Conservation (phyloP, 2,329 filamentous ascomycete genomes). For the Triangularia verruculosa region DNA sequence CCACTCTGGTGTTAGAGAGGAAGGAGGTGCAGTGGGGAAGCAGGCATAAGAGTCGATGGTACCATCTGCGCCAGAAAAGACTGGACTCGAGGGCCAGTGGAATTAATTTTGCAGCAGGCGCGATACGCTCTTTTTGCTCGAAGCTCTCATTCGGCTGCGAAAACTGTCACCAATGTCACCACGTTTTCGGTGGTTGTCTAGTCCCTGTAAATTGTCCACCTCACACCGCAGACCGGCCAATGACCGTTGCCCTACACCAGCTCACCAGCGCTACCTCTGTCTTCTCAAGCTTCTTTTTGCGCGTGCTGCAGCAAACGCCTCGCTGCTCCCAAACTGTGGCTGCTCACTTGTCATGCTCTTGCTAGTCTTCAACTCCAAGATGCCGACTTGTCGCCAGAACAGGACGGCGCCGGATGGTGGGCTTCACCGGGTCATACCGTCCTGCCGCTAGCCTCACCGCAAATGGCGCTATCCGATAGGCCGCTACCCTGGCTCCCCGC, state of each 20-base stretch:
- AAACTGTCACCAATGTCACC: slow-evolving; percentile 9
- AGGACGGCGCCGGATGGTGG: slow-evolving; percentile 18
- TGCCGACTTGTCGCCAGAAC: slow-evolving; percentile 3
- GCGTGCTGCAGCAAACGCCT: not conserved
- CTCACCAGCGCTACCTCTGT: not conserved
- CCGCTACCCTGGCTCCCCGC: slow-evolving; percentile 16
- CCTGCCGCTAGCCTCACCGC: slow-evolving; percentile 31
- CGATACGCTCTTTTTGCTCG: not conserved
- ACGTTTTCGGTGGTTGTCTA: slow-evolving; percentile 1
- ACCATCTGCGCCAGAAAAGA: not conserved
- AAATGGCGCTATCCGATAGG: slow-evolving; percentile 29
- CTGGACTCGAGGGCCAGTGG: not conserved
- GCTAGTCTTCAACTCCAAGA: not conserved
- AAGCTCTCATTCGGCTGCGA: slow-evolving; percentile 3
- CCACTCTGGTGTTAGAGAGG: no score
- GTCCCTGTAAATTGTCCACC: not conserved
- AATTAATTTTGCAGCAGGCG: slow-evolving; percentile 8
- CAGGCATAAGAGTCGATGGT: not conserved
- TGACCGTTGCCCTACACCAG: not conserved
- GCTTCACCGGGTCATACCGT: slow-evolving; percentile 26
- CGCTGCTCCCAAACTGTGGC: not conserved
- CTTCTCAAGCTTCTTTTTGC: not conserved
- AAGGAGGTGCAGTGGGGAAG: not conserved
- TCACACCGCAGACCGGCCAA: slow-evolving; percentile 5
- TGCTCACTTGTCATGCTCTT: not conserved